Evolutionary conservation across 2,329 filamentous ascomycete species (phyloP), one percentile per base, ranked within the genome.

Genomic region (Ramularia collo-cygni): DNA sequence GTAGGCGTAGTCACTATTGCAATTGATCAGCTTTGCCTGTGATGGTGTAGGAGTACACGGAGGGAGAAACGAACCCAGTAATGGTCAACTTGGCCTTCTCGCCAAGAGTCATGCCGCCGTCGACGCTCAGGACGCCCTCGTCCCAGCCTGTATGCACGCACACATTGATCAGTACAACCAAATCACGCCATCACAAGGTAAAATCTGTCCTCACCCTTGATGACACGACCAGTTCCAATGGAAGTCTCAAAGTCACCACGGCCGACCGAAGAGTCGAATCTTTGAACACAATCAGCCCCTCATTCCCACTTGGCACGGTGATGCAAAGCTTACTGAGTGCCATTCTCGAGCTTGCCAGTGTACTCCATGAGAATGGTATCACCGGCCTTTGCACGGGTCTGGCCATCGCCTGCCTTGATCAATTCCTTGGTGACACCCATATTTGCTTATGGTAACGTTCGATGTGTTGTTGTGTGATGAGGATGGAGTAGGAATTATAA

Each of bases 31-130:
- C n/a, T 26, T 28, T 4, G 16, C 8, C 17, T 2, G 14, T n/a
- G 26, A 26, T 37, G 29, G 2, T 26, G 9, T 8, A 28, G 13
- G 36, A 13, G 15, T 39, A 15, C 14, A 10, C 12, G 28, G n/a
- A 9, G 19, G n/a, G 29, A 19, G 40, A 44, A 46, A 58, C 75
- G 64, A 74, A 88, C 83, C 76, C 73, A 48, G 81, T 76, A 61
- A 96, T 95, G 53, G 81, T 83, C 50, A 98, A 74, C 37, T 78
- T 85, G 38, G 87, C 81, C 71, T 85, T 90, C 76, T 96, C 90
- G 62, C 90, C 89, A 43, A 94, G 71, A 61, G 82, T 81, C 90
- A 98, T 95, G 60, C 78, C 71, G 30, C 53, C 54, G 29, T 60
- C 55, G 17, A 55, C 58, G 40, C 54, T 62, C 36, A 70, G 52